phyloP scores from a whole-genome alignment of 2,329 filamentous ascomycete species.

The Fusarium sp. region DNA sequence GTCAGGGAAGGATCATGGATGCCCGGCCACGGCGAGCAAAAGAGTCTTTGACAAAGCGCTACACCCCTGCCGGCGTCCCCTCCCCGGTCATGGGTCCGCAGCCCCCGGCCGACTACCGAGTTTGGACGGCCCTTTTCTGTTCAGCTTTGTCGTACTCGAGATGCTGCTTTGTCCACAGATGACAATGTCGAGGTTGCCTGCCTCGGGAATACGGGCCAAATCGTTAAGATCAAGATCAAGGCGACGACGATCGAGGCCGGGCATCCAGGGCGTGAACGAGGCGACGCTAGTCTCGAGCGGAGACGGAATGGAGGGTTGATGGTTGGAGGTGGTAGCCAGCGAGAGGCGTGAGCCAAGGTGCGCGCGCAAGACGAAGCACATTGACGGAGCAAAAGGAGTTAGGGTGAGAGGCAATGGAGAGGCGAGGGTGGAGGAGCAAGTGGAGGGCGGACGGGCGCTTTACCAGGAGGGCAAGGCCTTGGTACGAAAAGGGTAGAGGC shows the following conservation, averaged over 20 bases:
- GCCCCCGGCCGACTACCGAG: constrained; percentile 2
- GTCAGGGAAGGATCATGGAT: constrained; percentile 38
- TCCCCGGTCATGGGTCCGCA: constrained; percentile 21
- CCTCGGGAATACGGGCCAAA: background rate
- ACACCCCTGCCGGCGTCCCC: constrained; percentile 28
- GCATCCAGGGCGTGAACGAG: constrained; percentile 31
- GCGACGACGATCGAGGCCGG: constrained; percentile 4
- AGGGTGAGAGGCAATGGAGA: constrained; percentile 33
- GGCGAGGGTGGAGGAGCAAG: constrained; percentile 33
- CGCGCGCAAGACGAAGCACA: background rate
- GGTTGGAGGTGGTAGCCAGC: constrained; percentile 28
- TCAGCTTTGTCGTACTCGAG: background rate
- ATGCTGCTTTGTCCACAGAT: background rate
- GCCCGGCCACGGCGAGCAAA: constrained; percentile 24
- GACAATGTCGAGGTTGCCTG: background rate
- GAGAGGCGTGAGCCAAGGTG: constrained; percentile 10
- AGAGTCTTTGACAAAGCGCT: constrained; percentile 30
- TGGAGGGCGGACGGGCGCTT: constrained; percentile 38
- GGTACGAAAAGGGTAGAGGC: constrained; percentile 37
- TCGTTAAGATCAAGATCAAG: background rate
- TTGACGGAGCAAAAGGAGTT: constrained; percentile 12
- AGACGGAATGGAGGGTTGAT: constrained; percentile 28
- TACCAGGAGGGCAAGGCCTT: constrained; percentile 32
- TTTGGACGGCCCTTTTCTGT: background rate
- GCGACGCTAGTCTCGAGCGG: constrained; percentile 38